Evolutionary conservation across 352 stramenopile genomes (phyloP).

Genomic region (Phytophthora tentaculata): DNA sequence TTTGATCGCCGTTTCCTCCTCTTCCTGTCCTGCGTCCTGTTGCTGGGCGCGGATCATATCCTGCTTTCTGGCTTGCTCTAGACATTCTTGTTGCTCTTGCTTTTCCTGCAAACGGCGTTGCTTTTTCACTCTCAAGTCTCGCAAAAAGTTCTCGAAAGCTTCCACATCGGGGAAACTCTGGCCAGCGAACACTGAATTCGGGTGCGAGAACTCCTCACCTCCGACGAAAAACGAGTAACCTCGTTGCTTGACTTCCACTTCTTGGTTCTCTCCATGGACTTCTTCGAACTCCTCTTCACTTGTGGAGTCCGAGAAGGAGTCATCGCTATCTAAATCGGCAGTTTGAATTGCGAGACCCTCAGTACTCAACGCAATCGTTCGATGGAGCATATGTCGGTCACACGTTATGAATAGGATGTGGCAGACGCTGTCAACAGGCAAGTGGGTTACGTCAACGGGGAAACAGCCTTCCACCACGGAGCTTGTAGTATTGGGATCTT

Average conservation of each 20-base stretch:
- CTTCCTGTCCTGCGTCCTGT: constrained; percentile 26
- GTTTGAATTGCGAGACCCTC: constrained; percentile 50
- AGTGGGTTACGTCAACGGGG: constrained; percentile 46
- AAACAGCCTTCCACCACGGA: constrained; percentile 47
- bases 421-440: constrained; percentile 53
- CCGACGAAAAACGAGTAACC: constrained; percentile 58
- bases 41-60: constrained; percentile 1
- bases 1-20: constrained; percentile 16
- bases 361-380: constrained; percentile 62
- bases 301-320: constrained; percentile 35
- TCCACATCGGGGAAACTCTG: constrained; percentile 55
- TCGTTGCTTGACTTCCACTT: constrained; percentile 32
- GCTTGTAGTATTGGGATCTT: constrained; percentile 29
- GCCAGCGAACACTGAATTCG: constrained; percentile 53
- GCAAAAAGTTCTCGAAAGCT: constrained; percentile 62
- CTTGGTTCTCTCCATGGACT: constrained; percentile 22
- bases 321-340: constrained; percentile 34
- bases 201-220: constrained; percentile 62
- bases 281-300: constrained; percentile 23
- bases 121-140: constrained; percentile 40
- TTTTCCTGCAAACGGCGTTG: constrained; percentile 19
- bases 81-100: constrained; percentile 13
- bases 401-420: constrained; percentile 69
- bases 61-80: constrained; percentile 4
- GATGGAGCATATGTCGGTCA: constrained; percentile 62